Percentiles rank a stretch among this genome's conserved stretches.
phyloP scores from a whole-genome alignment of 2,329 filamentous ascomycete species.

The Cladophialophora bantiana region DNA sequence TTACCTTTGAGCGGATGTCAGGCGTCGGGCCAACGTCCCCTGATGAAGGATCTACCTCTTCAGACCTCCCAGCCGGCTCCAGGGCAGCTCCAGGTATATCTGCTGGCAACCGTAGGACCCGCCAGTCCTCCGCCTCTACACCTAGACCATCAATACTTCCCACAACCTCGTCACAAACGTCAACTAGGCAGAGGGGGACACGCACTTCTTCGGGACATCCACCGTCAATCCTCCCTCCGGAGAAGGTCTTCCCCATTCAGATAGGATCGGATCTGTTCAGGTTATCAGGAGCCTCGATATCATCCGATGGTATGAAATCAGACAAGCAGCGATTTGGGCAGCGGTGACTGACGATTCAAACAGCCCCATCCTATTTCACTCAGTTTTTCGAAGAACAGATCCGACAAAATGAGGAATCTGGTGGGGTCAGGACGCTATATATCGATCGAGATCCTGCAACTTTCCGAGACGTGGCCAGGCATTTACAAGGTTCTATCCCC shows the following conservation, averaged over 20 bases:
- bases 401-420: slow-evolving; percentile 65
- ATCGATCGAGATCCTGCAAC: slow-evolving; percentile 92
- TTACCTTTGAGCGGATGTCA: slow-evolving; percentile 41
- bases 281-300: slow-evolving; percentile 72
- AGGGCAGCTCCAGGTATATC: slow-evolving; percentile 22
- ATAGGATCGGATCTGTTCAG: slow-evolving; percentile 73
- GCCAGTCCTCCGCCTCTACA: slow-evolving; percentile 29
- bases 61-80: slow-evolving; percentile 29
- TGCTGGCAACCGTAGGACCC: slow-evolving; percentile 25
- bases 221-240: slow-evolving; percentile 55
- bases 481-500: slow-evolving; percentile 71
- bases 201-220: slow-evolving; percentile 38
- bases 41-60: slow-evolving; percentile 39
- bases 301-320: slow-evolving; percentile 69
- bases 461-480: slow-evolving; percentile 86
- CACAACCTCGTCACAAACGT: slow-evolving; percentile 28
- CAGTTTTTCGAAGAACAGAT: slow-evolving; percentile 90
- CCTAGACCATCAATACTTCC: slow-evolving; percentile 24
- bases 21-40: slow-evolving; percentile 35
- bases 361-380: slow-evolving; percentile 95
- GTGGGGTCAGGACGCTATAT: slow-evolving; percentile 79
- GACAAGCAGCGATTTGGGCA: background rate
- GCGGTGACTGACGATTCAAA: slow-evolving; percentile 48
- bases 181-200: slow-evolving; percentile 27
- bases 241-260: slow-evolving; percentile 73